A percentile compares a stretch with the other conserved stretches of the same genome.
These are phyloP conservation scores for Chamaenerion angustifolium DNA, from an alignment of 345 rosid genomes.

Conservation along the genomic window DNA sequence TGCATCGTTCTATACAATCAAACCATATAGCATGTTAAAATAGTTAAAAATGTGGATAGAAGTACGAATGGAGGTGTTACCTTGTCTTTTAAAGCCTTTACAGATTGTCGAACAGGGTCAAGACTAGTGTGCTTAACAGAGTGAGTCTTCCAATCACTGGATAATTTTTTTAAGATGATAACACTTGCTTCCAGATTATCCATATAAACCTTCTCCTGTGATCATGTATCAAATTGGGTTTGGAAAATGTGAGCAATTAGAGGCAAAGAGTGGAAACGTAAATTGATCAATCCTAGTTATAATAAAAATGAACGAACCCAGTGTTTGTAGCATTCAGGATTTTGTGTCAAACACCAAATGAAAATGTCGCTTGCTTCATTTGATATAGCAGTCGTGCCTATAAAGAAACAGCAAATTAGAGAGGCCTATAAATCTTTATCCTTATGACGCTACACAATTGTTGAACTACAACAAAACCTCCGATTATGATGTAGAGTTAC, in stretches of 20 bases:
- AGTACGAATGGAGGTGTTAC: slow-evolving; percentile 10
- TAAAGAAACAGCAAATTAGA: background rate
- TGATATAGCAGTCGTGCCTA: slow-evolving; percentile 30
- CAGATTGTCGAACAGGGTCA: slow-evolving; percentile 25
- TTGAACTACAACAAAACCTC: background rate
- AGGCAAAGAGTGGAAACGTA: background rate
- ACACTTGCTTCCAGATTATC: slow-evolving; percentile 43
- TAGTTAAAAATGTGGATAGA: background rate
- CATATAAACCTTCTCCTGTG: slow-evolving; percentile 32
- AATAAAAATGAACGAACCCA: slow-evolving; percentile 23
- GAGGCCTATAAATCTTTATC: background rate
- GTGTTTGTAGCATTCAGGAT: slow-evolving; percentile 35
- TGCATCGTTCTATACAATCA: slow-evolving; percentile 27
- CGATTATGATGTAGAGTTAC: slow-evolving; percentile 11
- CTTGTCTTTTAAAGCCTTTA: slow-evolving; percentile 39
- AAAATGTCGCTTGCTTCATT: slow-evolving; percentile 32
- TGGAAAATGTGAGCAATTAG: background rate
- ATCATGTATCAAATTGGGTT: slow-evolving; percentile 1
- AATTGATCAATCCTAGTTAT: background rate
- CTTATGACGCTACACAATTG: background rate
- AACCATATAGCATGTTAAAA: slow-evolving; percentile 2
- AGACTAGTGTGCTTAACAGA: slow-evolving; percentile 18
- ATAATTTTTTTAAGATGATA: slow-evolving; percentile 24
- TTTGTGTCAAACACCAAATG: slow-evolving; percentile 42
- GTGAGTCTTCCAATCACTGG: slow-evolving; percentile 31